Base-by-base conservation (phyloP, 192 early-diverging fungal genomes). In the Mortierella hygrophila region DNA sequence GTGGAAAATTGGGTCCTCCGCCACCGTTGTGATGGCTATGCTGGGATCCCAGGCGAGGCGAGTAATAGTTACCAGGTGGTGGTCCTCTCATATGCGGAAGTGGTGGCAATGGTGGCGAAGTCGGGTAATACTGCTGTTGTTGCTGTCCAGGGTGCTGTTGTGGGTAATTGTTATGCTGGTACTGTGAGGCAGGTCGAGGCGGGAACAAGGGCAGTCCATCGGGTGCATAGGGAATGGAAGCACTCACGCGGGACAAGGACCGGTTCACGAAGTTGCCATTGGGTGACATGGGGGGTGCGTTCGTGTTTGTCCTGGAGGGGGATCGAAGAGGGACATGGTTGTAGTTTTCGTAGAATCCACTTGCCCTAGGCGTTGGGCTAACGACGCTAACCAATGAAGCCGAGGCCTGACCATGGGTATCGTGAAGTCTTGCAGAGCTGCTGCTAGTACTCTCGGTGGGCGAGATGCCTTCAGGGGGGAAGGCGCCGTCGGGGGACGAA, bases 261-360 rank as follows among this genome's bases (percentile, higher is more conserved):
- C 60, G 60, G 60, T 65, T 65, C 26, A 65, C 60, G 15, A 65
- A 65, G 60, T 32, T 65, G 10, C 60, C 60, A 32, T 65, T 65
- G 29, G 60, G 60, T 9, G 60, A 32, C 26, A 65, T 3, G 60
- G 60, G 60, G 15, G 60, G 29, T 35, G 23, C 60, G 29, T 35
- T 26, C 29, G 35, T 65, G 60, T 65, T 65, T 9, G 60, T 65
- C 60, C 60, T 29, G 29, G 60, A 35, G 11, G 60, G 60, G 13
- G 60, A 29, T 65, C 60, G n/a, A 8, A 65, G 26, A 15, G 60
- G 60, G 26, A 29, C 11, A 32, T 65, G 60, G 60, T 65, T 65
- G 26, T 32, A 65, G n/a, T 21, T 21, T 52, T 65, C 60, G 23
- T 65, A 65, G 29, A n/a, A 32, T 35, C 60, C 60, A 23, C 60